A percentile compares a stretch with the other conserved stretches of the same genome.
phyloP scores from a whole-genome alignment of 106 monocot species.

The Gastrodia elata region DNA sequence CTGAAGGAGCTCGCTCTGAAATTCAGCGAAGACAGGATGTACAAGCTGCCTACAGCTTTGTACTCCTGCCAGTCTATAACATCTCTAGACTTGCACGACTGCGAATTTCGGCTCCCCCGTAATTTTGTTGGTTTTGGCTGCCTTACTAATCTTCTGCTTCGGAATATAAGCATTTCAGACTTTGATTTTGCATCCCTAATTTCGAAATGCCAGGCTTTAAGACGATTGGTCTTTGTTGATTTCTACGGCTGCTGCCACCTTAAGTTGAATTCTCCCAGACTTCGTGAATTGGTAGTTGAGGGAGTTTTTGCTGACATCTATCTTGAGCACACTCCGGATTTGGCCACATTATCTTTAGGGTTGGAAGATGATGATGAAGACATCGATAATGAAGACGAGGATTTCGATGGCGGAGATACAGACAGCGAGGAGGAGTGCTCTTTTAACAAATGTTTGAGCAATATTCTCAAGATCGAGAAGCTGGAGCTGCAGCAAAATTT shows the following conservation, averaged over 20 bases:
- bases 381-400: constrained; percentile 10
- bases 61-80: constrained; percentile 5
- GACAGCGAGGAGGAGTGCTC: neutral
- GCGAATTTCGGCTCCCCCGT: constrained; percentile 9
- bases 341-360: constrained; percentile 1
- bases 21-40: constrained; percentile 4
- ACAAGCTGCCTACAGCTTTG: constrained; percentile 7
- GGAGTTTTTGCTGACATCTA: constrained; percentile 11
- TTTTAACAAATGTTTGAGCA: constrained; percentile 2
- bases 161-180: constrained; percentile 12
- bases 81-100: constrained; percentile 13
- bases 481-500: constrained; percentile 10
- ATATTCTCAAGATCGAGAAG: constrained; percentile 11
- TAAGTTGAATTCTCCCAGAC: constrained; percentile 11
- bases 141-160: constrained; percentile 1
- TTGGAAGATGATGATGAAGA: constrained; percentile 12
- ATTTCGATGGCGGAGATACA: constrained; percentile 3
- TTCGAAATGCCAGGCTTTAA: constrained; percentile 2
- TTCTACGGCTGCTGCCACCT: constrained; percentile 9
- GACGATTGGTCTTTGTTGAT: constrained; percentile 1
- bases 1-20: constrained; percentile 11
- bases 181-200: constrained; percentile 5
- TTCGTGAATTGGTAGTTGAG: constrained; percentile 11
- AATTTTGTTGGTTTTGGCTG: neutral
- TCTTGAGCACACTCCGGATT: constrained; percentile 11